phyloP scores from a whole-genome alignment of 352 stramenopile genomes.

The Phytophthora kernoviae region DNA sequence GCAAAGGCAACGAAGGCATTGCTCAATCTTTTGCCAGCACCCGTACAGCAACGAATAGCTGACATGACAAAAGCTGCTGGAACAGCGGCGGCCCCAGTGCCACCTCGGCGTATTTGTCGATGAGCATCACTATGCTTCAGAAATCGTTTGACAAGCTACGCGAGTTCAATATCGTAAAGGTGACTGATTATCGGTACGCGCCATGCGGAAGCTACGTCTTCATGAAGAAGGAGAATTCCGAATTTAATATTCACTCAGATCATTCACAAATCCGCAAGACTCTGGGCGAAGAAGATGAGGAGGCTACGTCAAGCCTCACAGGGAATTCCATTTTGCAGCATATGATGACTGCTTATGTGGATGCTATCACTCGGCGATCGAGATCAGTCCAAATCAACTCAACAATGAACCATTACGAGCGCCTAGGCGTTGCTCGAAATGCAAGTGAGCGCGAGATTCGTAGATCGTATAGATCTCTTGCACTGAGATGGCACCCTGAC shows the following conservation, averaged over 20 bases:
- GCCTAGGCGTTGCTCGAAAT: slow-evolving; percentile 60
- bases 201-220: slow-evolving; percentile 84
- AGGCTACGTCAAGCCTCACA: slow-evolving; percentile 52
- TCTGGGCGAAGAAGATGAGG: slow-evolving; percentile 52
- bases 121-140: slow-evolving; percentile 79
- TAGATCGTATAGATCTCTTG: slow-evolving; percentile 69
- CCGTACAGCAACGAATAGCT: slow-evolving; percentile 67
- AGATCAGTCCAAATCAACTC: slow-evolving; percentile 80
- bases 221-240: slow-evolving; percentile 57
- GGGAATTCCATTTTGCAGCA: slow-evolving; percentile 82
- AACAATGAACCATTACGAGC: slow-evolving; percentile 87
- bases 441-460: slow-evolving; percentile 70
- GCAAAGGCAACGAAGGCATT: slow-evolving; percentile 76
- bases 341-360: slow-evolving; percentile 80
- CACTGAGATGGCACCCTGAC: slow-evolving; percentile 86
- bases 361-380: slow-evolving; percentile 67
- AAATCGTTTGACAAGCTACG: slow-evolving; percentile 81
- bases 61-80: slow-evolving; percentile 25
- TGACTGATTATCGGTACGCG: slow-evolving; percentile 65
- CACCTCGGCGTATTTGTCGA: slow-evolving; percentile 74
- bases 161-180: slow-evolving; percentile 73
- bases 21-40: slow-evolving; percentile 64
- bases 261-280: slow-evolving; percentile 44
- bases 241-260: slow-evolving; percentile 56
- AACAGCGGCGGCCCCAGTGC: slow-evolving; percentile 36